A percentile compares a stretch with the other conserved stretches of the same genome.
Conservation (phyloP, 2,329 filamentous ascomycete species). For the Cladophialophora carrionii region DNA sequence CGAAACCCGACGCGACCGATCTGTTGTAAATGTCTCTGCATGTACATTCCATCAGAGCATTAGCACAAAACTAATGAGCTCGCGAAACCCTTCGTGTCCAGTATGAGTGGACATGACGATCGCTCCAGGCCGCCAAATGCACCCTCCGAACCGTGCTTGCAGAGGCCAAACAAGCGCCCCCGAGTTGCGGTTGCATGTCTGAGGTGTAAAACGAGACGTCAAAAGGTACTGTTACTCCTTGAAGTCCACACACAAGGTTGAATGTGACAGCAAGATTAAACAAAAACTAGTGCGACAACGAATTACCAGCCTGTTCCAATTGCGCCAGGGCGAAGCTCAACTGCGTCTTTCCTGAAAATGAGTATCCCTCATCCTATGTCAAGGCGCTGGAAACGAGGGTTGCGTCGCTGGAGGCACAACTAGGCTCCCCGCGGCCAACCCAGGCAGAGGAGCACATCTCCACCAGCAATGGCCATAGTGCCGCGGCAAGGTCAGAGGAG, state of each 20-base stretch:
- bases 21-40: not conserved
- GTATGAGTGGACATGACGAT: not conserved
- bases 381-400: conserved; percentile 20
- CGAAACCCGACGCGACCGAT: not conserved
- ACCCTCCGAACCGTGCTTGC: conserved; percentile 7
- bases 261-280: not conserved
- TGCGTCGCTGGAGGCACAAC: conserved; percentile 18
- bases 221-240: conserved; percentile 15
- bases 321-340: conserved; percentile 19
- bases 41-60: not conserved
- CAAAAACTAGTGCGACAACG: conserved; percentile 21
- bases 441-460: conserved; percentile 3
- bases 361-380: conserved; percentile 25
- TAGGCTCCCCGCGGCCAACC: conserved; percentile 1
- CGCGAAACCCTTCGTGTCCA: not conserved
- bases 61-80: not conserved
- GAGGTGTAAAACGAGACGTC: conserved; percentile 23
- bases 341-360: conserved; percentile 21
- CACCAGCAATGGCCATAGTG: not conserved
- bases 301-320: conserved; percentile 24
- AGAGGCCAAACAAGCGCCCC: conserved; percentile 22
- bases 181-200: conserved; percentile 21
- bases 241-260: not conserved
- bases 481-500: conserved; percentile 1
- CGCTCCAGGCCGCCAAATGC: not conserved